Evolutionary conservation across 2,329 filamentous ascomycete genomes (phyloP).

Genomic region (Exophiala lecanii-corni): DNA sequence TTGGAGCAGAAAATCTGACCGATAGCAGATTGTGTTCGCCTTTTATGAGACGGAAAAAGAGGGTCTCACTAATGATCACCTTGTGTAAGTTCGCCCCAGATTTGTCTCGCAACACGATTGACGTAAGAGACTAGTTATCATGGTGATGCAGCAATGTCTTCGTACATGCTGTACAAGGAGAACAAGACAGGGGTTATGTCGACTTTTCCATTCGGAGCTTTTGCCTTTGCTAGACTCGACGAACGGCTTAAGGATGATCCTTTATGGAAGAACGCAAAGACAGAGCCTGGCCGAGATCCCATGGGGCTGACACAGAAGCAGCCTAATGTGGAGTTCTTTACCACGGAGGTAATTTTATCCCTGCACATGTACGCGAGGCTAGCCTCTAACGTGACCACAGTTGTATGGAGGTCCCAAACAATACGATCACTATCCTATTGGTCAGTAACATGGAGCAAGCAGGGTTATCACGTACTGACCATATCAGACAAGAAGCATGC

Average conservation of each 20-base stretch:
- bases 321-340: constrained; percentile 60
- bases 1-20: constrained; percentile 22
- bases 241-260: constrained; percentile 52
- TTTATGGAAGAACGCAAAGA: constrained; percentile 51
- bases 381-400: constrained; percentile 14
- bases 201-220: constrained; percentile 59
- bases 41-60: constrained; percentile 56
- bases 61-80: constrained; percentile 52
- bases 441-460: constrained; percentile 6
- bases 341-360: constrained; percentile 52
- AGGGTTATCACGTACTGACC: neutral
- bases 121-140: constrained; percentile 42
- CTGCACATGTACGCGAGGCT: neutral
- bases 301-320: constrained; percentile 57
- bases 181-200: constrained; percentile 56
- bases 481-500: constrained; percentile 45
- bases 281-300: constrained; percentile 51
- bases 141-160: constrained; percentile 46
- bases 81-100: constrained; percentile 32
- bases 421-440: constrained; percentile 49
- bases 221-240: constrained; percentile 59
- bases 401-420: constrained; percentile 47
- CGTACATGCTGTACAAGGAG: constrained; percentile 54
- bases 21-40: constrained; percentile 49
- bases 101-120: neutral